Base-by-base conservation (phyloP, 495 filamentous ascomycete species). In the Alectoria sarmentosa region DNA sequence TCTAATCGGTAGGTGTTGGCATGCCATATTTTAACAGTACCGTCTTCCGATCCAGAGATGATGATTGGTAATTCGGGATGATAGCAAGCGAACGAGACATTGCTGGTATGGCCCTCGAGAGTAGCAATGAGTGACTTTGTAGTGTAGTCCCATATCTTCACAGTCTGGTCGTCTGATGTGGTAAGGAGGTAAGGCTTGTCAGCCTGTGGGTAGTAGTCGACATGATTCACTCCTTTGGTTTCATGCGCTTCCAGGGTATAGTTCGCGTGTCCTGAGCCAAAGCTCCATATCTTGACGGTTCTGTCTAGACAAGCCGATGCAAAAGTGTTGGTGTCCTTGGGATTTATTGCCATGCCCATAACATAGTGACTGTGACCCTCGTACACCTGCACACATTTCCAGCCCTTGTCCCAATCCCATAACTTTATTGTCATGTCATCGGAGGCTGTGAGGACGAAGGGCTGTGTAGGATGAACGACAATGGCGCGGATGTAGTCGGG, bases 361-460 rank as follows among this genome's bases (percentile, higher is more conserved):
- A 98, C 94, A 80, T 92, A 96, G 77, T 96, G 92, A 70, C 87
- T 89, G 72, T 99, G 96, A n/a, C 94, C 94, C 73, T 99, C 94
- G 70, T 96, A 99, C 49, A 96, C 88, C 74, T 96, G 91, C 23
- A 98, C 90, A 70, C 93, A 97, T 76, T 97, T 98, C 95, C 95
- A 99, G 67, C 84, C 84, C 74, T 91, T 92, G 69, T 98, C 94
- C 94, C 94, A 99, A 77, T 99, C 91, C 95, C 95, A 99, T 62
- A 97, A 80, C 79, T 96, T 97, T 70, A 99, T 97, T 42, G 91
- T 96, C 94, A 98, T 98, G 72, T 99, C 94, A 90, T 99, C 95
- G 65, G 89, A 91, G 60, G 94, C 94, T 42, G 95, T 99, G 38
- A 99, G 82, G 55, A 98, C 90, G 69, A 96, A 98, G 14, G 94